Evolutionary conservation across 805 yeast genomes (phyloP).

Genomic region (Lachancea sp.): DNA sequence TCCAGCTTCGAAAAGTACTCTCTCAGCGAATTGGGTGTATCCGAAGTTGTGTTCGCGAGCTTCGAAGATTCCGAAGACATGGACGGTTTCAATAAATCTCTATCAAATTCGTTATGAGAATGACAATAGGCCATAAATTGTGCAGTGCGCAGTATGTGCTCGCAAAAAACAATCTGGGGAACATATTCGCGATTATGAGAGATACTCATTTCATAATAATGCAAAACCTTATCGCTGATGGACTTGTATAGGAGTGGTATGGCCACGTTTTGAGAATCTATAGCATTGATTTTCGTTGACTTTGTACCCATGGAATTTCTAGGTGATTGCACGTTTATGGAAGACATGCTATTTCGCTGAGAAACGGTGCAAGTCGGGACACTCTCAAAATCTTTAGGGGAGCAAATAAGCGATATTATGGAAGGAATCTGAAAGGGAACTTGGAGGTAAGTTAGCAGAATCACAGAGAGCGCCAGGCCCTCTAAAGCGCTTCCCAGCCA

Average conservation of each 20-base stretch:
- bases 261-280: slow-evolving; percentile 20
- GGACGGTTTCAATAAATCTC: slow-evolving; percentile 1
- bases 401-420: slow-evolving; percentile 33
- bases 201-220: slow-evolving; percentile 46
- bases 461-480: slow-evolving; percentile 61
- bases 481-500: slow-evolving; percentile 92
- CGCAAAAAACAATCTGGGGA: slow-evolving; percentile 76
- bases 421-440: slow-evolving; percentile 27
- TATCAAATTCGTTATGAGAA: slow-evolving; percentile 33
- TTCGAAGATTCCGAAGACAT: neutral
- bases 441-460: slow-evolving; percentile 51
- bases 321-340: slow-evolving; percentile 40
- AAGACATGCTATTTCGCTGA: slow-evolving; percentile 22
- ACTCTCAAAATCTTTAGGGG: slow-evolving; percentile 17
- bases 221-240: slow-evolving; percentile 36
- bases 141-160: slow-evolving; percentile 56
- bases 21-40: neutral
- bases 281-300: slow-evolving; percentile 5
- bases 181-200: slow-evolving; percentile 63
- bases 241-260: slow-evolving; percentile 36
- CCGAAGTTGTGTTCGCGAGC: neutral
- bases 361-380: slow-evolving; percentile 3
- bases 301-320: slow-evolving; percentile 39
- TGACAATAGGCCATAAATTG: slow-evolving; percentile 52
- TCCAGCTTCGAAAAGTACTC: slow-evolving; percentile 33